Base-by-base conservation (phyloP, 768 basidiomycete species). In the Mycena vitilis region DNA sequence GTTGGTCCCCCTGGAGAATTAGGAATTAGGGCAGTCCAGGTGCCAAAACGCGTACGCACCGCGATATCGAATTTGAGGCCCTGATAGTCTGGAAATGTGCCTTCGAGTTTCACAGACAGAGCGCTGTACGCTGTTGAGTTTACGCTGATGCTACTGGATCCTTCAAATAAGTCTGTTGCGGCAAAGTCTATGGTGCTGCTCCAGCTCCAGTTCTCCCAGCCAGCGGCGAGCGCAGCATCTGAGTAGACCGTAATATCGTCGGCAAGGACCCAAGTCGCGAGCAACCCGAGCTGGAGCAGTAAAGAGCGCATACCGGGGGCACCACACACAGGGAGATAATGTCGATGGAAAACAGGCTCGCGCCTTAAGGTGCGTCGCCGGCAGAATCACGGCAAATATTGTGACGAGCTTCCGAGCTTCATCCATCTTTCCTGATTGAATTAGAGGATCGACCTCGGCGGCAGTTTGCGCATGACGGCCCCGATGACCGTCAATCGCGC, bases 171-270 rank as follows among this genome's bases (percentile, higher is more conserved):
- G 70, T 85, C 85, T 5, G 84, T 85, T 10, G 85, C 83, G 22
- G 77, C 82, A 63, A 78, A 85, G 74, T 83, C 73, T 58, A 85
- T 76, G 38, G 73, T 77, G 45, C 78, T 81, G 65, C 81, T 77
- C 86, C 86, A 87, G 66, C 83, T 83, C 86, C 86, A 87, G 75
- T 87, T 78, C 64, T 87, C 80, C 85, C 85, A 86, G 20, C 82
- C 83, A 30, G 78, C 68, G 22, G 81, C 78, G 47, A 87, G 81
- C 25, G 76, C 75, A 52, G 71, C 73, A 73, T 85, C 84, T 13
- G 78, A 78, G 71, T 85, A 86, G 60, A 86, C 77, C 49, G 73
- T 63, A 48, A 83, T 72, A 75, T 86, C 84, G 18, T 79, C 79
- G 18, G 76, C 70, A 22, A 58, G 7, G 0, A 20, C 54, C 16